These are phyloP conservation scores for Phytophthora constricta DNA, from an alignment of 352 stramenopile species.

Conservation along the genomic window DNA sequence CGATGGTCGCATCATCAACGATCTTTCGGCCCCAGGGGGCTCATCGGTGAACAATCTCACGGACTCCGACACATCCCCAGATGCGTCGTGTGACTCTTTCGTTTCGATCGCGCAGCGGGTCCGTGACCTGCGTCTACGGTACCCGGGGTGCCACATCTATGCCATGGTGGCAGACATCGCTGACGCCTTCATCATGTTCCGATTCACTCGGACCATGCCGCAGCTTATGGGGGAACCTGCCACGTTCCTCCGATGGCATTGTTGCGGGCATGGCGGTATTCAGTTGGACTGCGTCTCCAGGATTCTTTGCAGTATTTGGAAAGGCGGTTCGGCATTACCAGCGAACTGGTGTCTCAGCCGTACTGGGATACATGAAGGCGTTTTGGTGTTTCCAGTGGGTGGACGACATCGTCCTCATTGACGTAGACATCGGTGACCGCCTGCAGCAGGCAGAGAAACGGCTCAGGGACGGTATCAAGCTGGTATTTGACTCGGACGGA, in stretches of 20 bases:
- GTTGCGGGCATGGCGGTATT: not conserved
- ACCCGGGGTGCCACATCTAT: not conserved
- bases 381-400: constrained; percentile 13
- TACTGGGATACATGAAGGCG: not conserved
- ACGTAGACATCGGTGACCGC: not conserved
- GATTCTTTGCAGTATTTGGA: constrained; percentile 5
- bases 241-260: not conserved
- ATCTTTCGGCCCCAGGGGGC: not conserved
- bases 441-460: constrained; percentile 7
- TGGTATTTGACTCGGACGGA: constrained; percentile 12
- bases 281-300: not conserved
- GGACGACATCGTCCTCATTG: constrained; percentile 10
- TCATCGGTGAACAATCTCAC: constrained; percentile 1
- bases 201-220: not conserved
- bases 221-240: not conserved
- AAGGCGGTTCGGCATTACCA: constrained; percentile 9
- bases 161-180: constrained; percentile 4
- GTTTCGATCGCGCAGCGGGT: not conserved
- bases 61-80: constrained; percentile 6
- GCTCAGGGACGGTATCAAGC: constrained; percentile 18
- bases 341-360: not conserved
- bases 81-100: constrained; percentile 7
- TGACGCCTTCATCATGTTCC: constrained; percentile 1
- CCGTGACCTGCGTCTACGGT: not conserved
- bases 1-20: constrained; percentile 6